A percentile compares a stretch with the other conserved stretches of the same genome.
phyloP scores from a whole-genome alignment of 2,329 filamentous ascomycete species.

The Colletotrichum horii region DNA sequence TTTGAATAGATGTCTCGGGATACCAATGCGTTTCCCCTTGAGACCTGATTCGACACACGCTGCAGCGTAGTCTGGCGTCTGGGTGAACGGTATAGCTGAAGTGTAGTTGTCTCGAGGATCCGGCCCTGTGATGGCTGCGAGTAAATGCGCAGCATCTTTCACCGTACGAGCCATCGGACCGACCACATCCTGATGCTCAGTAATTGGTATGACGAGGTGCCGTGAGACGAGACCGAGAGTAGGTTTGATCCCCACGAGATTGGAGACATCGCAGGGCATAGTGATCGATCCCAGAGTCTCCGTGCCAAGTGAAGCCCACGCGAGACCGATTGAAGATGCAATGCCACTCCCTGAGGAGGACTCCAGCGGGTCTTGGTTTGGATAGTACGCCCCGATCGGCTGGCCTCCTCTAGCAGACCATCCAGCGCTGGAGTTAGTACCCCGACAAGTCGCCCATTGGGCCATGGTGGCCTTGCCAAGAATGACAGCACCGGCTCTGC shows the following conservation, averaged over 20 bases:
- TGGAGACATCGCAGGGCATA: constrained; percentile 57
- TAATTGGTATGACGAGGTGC: constrained; percentile 69
- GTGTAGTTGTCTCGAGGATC: constrained; percentile 71
- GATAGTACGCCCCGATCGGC: constrained; percentile 64
- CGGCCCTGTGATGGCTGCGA: constrained; percentile 67
- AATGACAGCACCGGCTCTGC: constrained; percentile 65
- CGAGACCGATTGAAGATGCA: constrained; percentile 57
- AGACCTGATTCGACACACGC: constrained; percentile 61
- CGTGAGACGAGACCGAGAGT: constrained; percentile 70
- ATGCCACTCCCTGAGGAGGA: constrained; percentile 69
- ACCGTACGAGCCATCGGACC: constrained; percentile 70
- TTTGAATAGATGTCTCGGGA: constrained; percentile 61
- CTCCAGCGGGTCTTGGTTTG: constrained; percentile 65
- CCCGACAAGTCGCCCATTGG: constrained; percentile 70
- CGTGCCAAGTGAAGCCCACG: constrained; percentile 44
- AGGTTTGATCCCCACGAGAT: constrained; percentile 72
- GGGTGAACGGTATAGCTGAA: constrained; percentile 53
- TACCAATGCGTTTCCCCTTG: constrained; percentile 64
- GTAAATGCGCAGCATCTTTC: constrained; percentile 65
- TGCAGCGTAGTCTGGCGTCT: constrained; percentile 63
- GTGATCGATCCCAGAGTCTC: constrained; percentile 72
- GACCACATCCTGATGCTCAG: constrained; percentile 67
- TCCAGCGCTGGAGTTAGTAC: constrained; percentile 61
- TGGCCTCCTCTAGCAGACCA: constrained; percentile 72
- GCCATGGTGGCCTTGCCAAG: constrained; percentile 70